A percentile compares a stretch with the other conserved stretches of the same genome.
Evolutionary conservation across 2,329 filamentous ascomycete species (phyloP).

Genomic region (Botrytis fabae): DNA sequence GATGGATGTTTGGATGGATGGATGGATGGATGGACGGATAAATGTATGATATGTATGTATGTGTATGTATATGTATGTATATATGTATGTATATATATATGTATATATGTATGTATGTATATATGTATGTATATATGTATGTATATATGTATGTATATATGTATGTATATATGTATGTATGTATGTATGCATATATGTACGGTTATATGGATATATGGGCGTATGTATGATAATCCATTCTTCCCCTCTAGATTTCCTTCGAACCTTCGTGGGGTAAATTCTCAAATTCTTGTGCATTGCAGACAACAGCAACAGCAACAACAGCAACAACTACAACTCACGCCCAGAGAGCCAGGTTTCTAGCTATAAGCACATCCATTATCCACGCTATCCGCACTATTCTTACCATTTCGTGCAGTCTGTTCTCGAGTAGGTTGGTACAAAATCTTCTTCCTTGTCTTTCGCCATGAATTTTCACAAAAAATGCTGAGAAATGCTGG

Average conservation of each 20-base stretch:
- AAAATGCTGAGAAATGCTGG: background rate
- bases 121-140: no score
- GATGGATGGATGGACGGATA: no score
- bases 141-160: no score
- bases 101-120: background rate
- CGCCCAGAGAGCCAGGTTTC: background rate
- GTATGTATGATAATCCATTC: background rate
- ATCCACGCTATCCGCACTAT: background rate
- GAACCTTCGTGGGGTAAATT: constrained; percentile 10
- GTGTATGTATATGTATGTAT: background rate
- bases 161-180: background rate
- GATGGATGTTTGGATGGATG: background rate
- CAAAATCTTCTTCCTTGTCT: background rate
- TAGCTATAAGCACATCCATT: background rate
- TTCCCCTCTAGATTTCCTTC: background rate
- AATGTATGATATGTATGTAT: background rate
- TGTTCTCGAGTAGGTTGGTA: background rate
- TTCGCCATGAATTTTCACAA: background rate
- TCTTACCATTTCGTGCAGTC: background rate
- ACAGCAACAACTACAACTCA: background rate
- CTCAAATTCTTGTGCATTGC: background rate
- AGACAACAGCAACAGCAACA: background rate
- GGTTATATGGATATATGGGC: no score
- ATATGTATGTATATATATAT: background rate
- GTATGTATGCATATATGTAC: background rate